Percentiles rank a stretch among this genome's conserved stretches.
phyloP scores from a whole-genome alignment of 2,329 filamentous ascomycete species.

The Hypoxylon sp. region DNA sequence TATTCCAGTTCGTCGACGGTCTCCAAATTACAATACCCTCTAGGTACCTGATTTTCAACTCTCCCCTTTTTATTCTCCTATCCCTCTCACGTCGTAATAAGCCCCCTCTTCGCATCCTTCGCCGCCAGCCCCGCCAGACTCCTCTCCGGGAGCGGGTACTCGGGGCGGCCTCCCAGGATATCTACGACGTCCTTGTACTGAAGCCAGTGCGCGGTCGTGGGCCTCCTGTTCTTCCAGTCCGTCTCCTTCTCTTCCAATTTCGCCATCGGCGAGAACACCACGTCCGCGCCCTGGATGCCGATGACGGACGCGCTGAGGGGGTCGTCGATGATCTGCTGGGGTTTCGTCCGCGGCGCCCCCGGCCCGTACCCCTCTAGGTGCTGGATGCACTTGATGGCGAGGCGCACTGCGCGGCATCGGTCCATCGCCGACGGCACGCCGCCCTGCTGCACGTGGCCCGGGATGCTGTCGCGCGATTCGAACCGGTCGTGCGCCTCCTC shows the following conservation, averaged over 20 bases:
- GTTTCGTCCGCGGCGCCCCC: constrained; percentile 65
- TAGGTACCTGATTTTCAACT: too few relatives aligned
- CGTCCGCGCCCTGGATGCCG: constrained; percentile 88
- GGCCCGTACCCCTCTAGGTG: constrained; percentile 84
- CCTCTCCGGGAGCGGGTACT: constrained; percentile 62
- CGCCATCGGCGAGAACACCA: constrained; percentile 87
- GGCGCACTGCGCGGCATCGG: constrained; percentile 87
- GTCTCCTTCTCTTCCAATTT: constrained; percentile 85
- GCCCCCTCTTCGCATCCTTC: constrained; percentile 71
- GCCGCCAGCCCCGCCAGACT: constrained; percentile 64
- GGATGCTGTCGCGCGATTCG: constrained; percentile 90
- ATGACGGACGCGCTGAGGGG: constrained; percentile 83
- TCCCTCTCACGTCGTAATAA: constrained; percentile 44
- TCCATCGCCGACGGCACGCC: constrained; percentile 96
- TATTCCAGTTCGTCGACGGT: too few relatives aligned
- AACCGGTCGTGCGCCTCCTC: constrained; percentile 93
- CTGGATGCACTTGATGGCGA: constrained; percentile 94
- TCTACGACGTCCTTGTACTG: constrained; percentile 84
- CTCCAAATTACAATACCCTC: too few relatives aligned
- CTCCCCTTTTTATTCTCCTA: not conserved
- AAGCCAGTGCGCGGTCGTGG: constrained; percentile 87
- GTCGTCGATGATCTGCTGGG: constrained; percentile 76
- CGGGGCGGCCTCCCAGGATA: constrained; percentile 79
- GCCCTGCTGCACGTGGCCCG: constrained; percentile 94
- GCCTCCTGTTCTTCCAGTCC: constrained; percentile 91